Conservation (phyloP, 805 yeast species). For the Wickerhamomyces sydowiorum region DNA sequence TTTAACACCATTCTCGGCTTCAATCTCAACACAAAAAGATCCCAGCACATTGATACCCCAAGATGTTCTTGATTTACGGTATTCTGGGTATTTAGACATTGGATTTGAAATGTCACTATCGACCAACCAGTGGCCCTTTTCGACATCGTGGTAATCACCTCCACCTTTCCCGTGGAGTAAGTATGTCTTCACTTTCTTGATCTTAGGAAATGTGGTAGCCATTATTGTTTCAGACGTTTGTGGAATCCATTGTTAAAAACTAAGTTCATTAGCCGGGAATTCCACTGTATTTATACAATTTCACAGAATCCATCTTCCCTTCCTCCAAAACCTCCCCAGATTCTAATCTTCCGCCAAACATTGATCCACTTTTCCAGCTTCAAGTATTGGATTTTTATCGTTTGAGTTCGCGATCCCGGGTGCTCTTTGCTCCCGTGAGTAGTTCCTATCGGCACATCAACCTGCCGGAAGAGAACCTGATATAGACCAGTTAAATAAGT, state of each 20-base stretch:
- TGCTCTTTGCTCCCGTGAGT: not conserved
- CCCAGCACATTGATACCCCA: conserved; percentile 50
- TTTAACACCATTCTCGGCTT: conserved; percentile 41
- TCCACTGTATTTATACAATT: not conserved
- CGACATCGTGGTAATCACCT: conserved; percentile 47
- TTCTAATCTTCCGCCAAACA: no score
- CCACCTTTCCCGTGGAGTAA: conserved; percentile 41
- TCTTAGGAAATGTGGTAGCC: conserved; percentile 34
- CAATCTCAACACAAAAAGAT: conserved; percentile 43
- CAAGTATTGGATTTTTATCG: no score
- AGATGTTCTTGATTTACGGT: conserved; percentile 37
- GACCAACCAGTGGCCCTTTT: conserved; percentile 43
- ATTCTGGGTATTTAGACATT: conserved; percentile 42
- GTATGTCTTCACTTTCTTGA: conserved; percentile 37
- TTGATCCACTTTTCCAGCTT: no score
- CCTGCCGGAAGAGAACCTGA: not conserved
- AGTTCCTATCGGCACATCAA: not conserved
- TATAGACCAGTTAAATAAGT: no score
- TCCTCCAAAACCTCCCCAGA: no score
- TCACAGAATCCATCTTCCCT: no score
- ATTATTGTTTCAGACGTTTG: conserved; percentile 6
- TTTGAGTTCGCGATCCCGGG: no score
- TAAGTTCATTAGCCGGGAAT: no score
- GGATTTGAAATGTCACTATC: conserved; percentile 43
- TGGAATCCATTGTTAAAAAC: no score